Percentiles rank a stretch among this genome's conserved stretches.
Conservation (phyloP, 305 asterid genomes). For the Fraxinus paxiana region DNA sequence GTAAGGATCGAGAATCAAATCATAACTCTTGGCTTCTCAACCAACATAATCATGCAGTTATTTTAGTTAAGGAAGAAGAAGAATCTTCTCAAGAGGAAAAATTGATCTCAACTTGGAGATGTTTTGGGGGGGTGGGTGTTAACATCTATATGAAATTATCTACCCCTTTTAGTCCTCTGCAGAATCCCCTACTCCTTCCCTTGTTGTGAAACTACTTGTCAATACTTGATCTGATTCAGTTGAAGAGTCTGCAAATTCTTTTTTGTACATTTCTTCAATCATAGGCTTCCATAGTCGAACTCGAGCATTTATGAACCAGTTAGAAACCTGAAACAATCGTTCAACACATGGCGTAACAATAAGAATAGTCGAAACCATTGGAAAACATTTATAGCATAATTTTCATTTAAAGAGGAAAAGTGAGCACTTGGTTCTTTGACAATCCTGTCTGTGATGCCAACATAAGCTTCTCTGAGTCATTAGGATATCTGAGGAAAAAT, state of each 20-base stretch:
- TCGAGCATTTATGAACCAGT: constrained; percentile 93
- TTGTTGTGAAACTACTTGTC: constrained; percentile 20
- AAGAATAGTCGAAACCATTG: background rate
- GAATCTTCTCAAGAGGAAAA: background rate
- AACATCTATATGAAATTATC: background rate
- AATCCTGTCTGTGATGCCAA: constrained; percentile 86
- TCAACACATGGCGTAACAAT: background rate
- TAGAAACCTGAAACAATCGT: constrained; percentile 54
- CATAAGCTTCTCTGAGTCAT: constrained; percentile 80
- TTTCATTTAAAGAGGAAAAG: background rate
- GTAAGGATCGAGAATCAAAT: background rate
- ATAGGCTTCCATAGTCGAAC: constrained; percentile 95
- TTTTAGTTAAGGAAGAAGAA: background rate
- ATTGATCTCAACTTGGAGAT: no score
- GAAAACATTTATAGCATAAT: background rate
- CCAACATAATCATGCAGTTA: background rate
- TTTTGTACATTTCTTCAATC: constrained; percentile 93
- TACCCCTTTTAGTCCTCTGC: constrained; percentile 34
- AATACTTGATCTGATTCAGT: constrained; percentile 54
- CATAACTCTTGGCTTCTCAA: background rate
- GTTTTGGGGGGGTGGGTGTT: no score
- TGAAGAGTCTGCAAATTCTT: constrained; percentile 67
- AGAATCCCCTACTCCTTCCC: constrained; percentile 50
- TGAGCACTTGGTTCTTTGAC: constrained; percentile 80
- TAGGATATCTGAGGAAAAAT: constrained; percentile 56